Base-by-base conservation (phyloP, 345 rosid species). In the Laguncularia racemosa region DNA sequence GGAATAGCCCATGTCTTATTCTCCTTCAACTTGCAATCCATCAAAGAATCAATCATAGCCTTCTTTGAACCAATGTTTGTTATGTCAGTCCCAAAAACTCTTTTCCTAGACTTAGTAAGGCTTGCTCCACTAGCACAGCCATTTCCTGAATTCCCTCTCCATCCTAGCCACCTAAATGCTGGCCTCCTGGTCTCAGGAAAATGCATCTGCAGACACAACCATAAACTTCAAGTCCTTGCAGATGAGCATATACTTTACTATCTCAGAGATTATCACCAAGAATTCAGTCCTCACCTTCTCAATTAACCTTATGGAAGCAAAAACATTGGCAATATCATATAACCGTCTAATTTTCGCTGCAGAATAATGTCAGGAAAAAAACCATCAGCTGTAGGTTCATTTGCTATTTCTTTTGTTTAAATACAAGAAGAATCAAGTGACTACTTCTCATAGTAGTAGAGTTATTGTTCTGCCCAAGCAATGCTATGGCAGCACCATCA, bases 291-390 rank as follows among this genome's bases (percentile, higher is more conserved):
- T 44, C 77, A 89, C 95, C 97, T 89, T 89, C 56, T 89, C 89
- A 43, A 89, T 86, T 59, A 89, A 62, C 53, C 81, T 79, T 74
- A 86, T 73, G 6, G 91, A 86, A 56, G 95, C 76, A 62, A 86
- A 79, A 57, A 86, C 89, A 71, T 89, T 89, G 50, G 89, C 97
- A 56, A 89, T 82, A 74, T 86, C 97, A 63, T 89, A 86, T 16
- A 86, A 73, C 56, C 95, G 81, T 70, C 97, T 78, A 48, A 86
- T 78, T 79, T 84, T 89, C 58, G 89, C 97, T 89, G 87, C 77
- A 71, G 20, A 63, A 51, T 14, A 20, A 65, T 51, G 46, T 62
- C 15, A 15, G 55, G 10, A 33, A 33, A 33, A 59, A 48, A 48
- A 57, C 19, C 14, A 53, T 68, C 46, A 71, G 69, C 15, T 7